Conservation (phyloP, 257 asterid species). For the Mitragyna speciosa region DNA sequence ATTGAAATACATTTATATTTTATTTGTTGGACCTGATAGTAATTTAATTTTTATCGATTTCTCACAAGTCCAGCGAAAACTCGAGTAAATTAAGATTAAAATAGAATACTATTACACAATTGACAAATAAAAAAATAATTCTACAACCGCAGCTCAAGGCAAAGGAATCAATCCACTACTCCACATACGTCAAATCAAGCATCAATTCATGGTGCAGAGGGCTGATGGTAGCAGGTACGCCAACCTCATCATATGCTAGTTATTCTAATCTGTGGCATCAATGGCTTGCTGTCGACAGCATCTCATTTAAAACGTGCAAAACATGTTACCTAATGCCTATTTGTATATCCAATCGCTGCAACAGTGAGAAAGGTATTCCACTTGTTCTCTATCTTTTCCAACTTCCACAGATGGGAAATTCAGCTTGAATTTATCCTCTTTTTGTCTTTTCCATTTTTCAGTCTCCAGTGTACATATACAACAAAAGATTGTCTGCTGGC, state of each 20-base stretch:
- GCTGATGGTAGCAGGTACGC: too few species aligned
- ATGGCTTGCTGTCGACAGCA: background rate
- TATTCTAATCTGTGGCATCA: background rate
- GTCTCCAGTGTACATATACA: background rate
- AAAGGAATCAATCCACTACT: background rate
- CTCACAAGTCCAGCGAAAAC: too few species aligned
- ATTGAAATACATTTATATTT: too few species aligned
- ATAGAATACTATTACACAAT: too few species aligned
- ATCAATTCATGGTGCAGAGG: background rate
- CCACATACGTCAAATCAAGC: background rate
- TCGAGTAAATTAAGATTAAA: too few species aligned
- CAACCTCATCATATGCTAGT: background rate
- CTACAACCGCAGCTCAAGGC: background rate
- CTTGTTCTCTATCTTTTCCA: background rate
- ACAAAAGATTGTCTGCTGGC: background rate
- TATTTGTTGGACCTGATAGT: too few species aligned
- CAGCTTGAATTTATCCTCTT: background rate
- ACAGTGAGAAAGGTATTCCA: background rate
- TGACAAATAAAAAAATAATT: too few species aligned
- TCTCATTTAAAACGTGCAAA: slow-evolving; percentile 7
- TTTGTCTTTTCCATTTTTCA: background rate
- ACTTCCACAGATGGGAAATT: background rate
- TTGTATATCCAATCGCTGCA: background rate
- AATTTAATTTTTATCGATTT: too few species aligned
- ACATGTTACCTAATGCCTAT: background rate